Evolutionary conservation across 2,329 filamentous ascomycete genomes (phyloP), one percentile per base, ranked within the genome.

Genomic region (Aspergillus costaricaensis): DNA sequence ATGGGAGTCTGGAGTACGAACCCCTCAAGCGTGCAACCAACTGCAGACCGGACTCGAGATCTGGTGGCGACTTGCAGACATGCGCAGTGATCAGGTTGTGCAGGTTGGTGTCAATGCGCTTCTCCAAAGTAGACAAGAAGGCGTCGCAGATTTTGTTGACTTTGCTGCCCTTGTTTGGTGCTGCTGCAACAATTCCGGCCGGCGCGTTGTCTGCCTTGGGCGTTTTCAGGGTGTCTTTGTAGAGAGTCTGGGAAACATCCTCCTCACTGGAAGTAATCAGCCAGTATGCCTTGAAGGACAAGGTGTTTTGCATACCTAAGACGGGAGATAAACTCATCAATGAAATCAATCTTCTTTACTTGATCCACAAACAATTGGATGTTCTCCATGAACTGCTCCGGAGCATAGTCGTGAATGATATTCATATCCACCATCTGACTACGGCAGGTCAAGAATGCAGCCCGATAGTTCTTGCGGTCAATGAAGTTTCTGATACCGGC

Each of bases 391-490:
- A 99, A 97, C 67, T 96, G 91, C 39, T 88, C 83, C 0, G 94
- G 92, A n/a, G 88, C 87, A 76, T 98, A 91, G 71, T 99, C 95
- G 71, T 96, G 94, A 2, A 99, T 81, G 62, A 99, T 94, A 71
- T 99, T 99, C 90, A 98, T 93, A 71, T 99, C 95, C 0, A 99
- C 95, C 67, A 96, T 87, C 74, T 99, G 96, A 21, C 88, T 94
- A 54, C 95, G 88, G 73, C 95, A 98, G 63, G 92, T 89, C 21
- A 90, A 81, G 73, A 97, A 99, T 0, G 95, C 95, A 55, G 86
- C 86, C 52, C 85, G 86, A 71, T 97, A 99, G 68, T 95, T 87
- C 73, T 90, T 91, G 32, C 85, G 81, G 57, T 92, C 89, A 55
- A 99, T 91, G 55, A 90, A 86, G 53, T 86, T 85, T 51, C 95